Base-by-base conservation (phyloP, 495 filamentous ascomycete genomes). In the Trichoderma orchidacearum region DNA sequence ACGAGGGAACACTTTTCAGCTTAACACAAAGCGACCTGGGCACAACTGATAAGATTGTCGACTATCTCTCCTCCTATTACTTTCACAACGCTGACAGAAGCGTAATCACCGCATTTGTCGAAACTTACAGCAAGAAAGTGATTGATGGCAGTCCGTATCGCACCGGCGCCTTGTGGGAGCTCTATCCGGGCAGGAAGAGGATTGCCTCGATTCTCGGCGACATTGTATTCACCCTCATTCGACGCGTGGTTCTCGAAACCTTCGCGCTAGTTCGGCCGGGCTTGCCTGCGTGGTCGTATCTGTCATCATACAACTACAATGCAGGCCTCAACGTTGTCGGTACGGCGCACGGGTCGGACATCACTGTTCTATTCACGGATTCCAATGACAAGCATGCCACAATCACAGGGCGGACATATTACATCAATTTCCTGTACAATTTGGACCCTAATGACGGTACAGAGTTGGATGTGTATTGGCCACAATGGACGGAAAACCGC, bases 1-100 rank as follows among this genome's bases (percentile, higher is more conserved):
- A 81, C 59, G 74, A 81, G 63, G 81, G 81, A 25, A 82, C 81
- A 0, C 64, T 84, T 30, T 83, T 85, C 63, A 62, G 71, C 30
- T 70, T 89, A 27, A 80, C 80, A 65, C 83, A 85, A 59, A 56
- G 67, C 52, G 87, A 87, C 62, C 70, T 88, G 56, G 82, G 77
- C 41, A 83, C 71, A 17, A 80, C 72, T 3, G 67, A 71, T 15
- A 60, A 81, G 15, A 62, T 89, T 0, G 72, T 80, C 21, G 64
- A 73, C n/a, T 90, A 89, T 56, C 68, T 89, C 41, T 57, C 62
- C n/a, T 62, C 62, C 6, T 56, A 81, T 32, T 82, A 80, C 72
- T 87, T 84, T 68, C 65, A 72, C 51, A 61, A 67, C 15, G 75
- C 81, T 4, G 66, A 68, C 4, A 56, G 56, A 6, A 56, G 63